Percentiles rank a stretch among this genome's conserved stretches.
Evolutionary conservation across 176 grass and related monocot species (phyloP).

Genomic region (barley (Hordeum vulgare)): DNA sequence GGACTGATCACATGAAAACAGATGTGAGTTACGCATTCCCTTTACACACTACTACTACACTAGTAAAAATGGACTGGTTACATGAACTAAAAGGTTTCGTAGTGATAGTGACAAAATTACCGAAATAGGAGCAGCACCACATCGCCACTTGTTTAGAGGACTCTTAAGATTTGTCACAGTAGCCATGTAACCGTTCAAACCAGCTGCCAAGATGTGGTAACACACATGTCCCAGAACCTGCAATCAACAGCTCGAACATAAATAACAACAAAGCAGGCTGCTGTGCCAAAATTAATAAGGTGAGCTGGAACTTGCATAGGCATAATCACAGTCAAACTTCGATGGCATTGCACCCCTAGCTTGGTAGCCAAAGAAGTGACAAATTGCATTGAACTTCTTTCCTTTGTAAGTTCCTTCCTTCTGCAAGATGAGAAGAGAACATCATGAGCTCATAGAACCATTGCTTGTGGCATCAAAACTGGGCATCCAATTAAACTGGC

Average conservation of each 20-base stretch:
- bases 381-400: constrained; percentile 99
- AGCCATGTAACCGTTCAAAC: constrained; percentile 95
- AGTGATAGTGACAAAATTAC: constrained; percentile 31
- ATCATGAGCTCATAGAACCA: constrained; percentile 7
- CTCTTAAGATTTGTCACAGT: constrained; percentile 98
- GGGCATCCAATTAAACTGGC: background rate
- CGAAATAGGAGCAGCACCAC: constrained; percentile 93
- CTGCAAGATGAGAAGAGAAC: constrained; percentile 36
- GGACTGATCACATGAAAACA: constrained; percentile 42
- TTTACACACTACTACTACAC: background rate
- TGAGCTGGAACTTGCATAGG: constrained; percentile 61
- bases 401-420: constrained; percentile 97
- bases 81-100: background rate
- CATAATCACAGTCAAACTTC: constrained; percentile 98
- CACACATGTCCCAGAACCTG: constrained; percentile 95
- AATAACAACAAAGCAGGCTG: constrained; percentile 9
- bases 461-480: constrained; percentile 5
- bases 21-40: constrained; percentile 1
- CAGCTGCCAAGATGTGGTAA: constrained; percentile 89
- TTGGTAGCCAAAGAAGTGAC: constrained; percentile 99
- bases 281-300: background rate
- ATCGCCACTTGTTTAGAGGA: constrained; percentile 91
- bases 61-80: background rate
- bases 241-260: constrained; percentile 22
- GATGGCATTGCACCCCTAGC: constrained; percentile 93